A percentile compares a stretch with the other conserved stretches of the same genome.
These are phyloP conservation scores for Blastosporella zonata DNA, from an alignment of 1,284 basidiomycete genomes.

Conservation along the genomic window DNA sequence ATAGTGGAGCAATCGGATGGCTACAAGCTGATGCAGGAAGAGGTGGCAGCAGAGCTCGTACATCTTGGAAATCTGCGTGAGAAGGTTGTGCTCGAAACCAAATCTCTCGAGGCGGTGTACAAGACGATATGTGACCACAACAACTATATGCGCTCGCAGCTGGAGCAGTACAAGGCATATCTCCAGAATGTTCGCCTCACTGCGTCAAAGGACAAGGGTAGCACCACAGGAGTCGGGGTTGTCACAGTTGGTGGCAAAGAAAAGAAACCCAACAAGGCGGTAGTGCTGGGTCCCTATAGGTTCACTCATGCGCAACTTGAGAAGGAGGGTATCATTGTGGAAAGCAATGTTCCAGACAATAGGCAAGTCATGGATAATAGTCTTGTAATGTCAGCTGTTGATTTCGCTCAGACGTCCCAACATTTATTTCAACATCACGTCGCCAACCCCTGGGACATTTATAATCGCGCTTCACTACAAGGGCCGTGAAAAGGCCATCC, in stretches of 20 bases:
- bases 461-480: constrained; percentile 99
- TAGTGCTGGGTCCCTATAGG: constrained; percentile 90
- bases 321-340: constrained; percentile 99
- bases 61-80: constrained; percentile 96
- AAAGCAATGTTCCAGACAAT: constrained; percentile 98
- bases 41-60: constrained; percentile 91
- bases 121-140: constrained; percentile 99
- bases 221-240: constrained; percentile 87
- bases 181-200: constrained; percentile 95
- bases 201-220: constrained; percentile 81
- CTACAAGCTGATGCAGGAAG: constrained; percentile 95
- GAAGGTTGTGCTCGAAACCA: constrained; percentile 92
- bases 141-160: constrained; percentile 91
- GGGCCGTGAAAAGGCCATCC: constrained; percentile 97
- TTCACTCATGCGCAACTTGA: constrained; percentile 98
- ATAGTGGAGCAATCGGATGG: constrained; percentile 83
- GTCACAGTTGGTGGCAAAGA: constrained; percentile 96
- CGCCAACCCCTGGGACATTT: constrained; percentile 96
- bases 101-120: constrained; percentile 93
- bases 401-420: constrained; percentile 77
- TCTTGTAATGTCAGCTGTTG: not conserved
- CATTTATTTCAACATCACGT: constrained; percentile 98
- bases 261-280: constrained; percentile 86
- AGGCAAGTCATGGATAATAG: constrained; percentile 43
- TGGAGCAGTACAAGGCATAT: constrained; percentile 99